Percentiles rank a stretch among this genome's conserved stretches.
phyloP scores from a whole-genome alignment of 2,329 filamentous ascomycete genomes.

The Teratosphaeria viscida region DNA sequence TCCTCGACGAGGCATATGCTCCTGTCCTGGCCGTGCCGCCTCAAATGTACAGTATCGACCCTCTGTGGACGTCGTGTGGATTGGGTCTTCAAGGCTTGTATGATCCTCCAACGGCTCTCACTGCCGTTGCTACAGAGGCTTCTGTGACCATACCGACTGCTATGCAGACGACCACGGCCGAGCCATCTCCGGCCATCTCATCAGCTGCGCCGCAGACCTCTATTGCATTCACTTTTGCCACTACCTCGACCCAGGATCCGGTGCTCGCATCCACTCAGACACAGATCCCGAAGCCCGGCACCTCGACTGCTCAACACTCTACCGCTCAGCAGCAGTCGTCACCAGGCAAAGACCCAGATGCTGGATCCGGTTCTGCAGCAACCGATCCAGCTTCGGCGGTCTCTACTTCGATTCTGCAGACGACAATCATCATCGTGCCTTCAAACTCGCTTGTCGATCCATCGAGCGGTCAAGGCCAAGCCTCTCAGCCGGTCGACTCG shows the following conservation, averaged over 20 bases:
- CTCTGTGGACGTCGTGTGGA: slow-evolving; percentile 8
- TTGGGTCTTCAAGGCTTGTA: slow-evolving; percentile 9
- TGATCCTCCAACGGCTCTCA: slow-evolving; percentile 9
- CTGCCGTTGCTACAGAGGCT: background rate
- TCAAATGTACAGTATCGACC: slow-evolving; percentile 8
- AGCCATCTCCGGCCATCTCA: background rate
- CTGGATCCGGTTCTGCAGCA: background rate
- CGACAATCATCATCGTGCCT: background rate
- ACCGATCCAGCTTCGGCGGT: background rate
- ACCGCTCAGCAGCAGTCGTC: background rate
- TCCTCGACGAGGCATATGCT: slow-evolving; percentile 6
- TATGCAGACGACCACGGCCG: background rate
- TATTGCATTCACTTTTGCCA: background rate
- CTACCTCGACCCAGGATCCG: background rate
- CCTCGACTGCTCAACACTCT: background rate
- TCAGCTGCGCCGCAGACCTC: background rate
- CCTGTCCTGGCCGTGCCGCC: slow-evolving; percentile 8
- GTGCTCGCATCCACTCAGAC: background rate
- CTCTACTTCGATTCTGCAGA: background rate
- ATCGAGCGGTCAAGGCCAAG: background rate
- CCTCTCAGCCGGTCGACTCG: background rate
- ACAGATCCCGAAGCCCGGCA: background rate
- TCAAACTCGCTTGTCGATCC: background rate
- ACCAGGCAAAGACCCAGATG: background rate
- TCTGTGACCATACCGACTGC: background rate